phyloP scores from a whole-genome alignment of 2,329 filamentous ascomycete genomes.

The Xylaria sp. region DNA sequence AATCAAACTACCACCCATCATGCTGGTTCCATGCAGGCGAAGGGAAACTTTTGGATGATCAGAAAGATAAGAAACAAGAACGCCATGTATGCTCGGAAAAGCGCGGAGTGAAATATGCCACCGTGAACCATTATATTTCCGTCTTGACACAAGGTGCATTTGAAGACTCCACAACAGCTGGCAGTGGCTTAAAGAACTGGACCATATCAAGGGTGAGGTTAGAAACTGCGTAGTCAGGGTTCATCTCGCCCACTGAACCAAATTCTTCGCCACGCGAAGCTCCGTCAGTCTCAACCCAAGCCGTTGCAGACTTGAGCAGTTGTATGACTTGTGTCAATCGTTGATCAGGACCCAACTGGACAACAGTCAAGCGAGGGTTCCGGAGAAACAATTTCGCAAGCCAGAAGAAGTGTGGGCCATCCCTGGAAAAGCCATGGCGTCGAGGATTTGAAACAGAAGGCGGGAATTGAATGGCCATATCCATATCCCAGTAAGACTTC shows the following conservation, averaged over 20 bases:
- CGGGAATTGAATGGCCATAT: constrained; percentile 75
- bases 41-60: constrained; percentile 49
- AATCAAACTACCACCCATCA: constrained; percentile 51
- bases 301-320: constrained; percentile 68
- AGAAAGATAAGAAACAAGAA: constrained; percentile 46
- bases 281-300: constrained; percentile 72
- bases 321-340: constrained; percentile 71
- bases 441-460: constrained; percentile 62
- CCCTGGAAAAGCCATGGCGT: constrained; percentile 76
- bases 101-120: constrained; percentile 32
- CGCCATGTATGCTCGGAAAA: constrained; percentile 47
- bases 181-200: constrained; percentile 73
- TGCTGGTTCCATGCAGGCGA: constrained; percentile 50
- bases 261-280: constrained; percentile 73
- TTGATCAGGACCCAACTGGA: constrained; percentile 66
- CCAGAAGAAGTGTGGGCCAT: constrained; percentile 79
- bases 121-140: constrained; percentile 48
- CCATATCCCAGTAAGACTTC: constrained; percentile 77
- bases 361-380: constrained; percentile 64
- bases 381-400: constrained; percentile 74
- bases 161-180: constrained; percentile 57
- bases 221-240: constrained; percentile 71
- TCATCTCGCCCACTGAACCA: constrained; percentile 75
- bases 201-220: constrained; percentile 78
- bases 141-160: constrained; percentile 57